Evolutionary conservation across 139 green algal genomes (phyloP).

Genomic region (Coelastrella sp.): DNA sequence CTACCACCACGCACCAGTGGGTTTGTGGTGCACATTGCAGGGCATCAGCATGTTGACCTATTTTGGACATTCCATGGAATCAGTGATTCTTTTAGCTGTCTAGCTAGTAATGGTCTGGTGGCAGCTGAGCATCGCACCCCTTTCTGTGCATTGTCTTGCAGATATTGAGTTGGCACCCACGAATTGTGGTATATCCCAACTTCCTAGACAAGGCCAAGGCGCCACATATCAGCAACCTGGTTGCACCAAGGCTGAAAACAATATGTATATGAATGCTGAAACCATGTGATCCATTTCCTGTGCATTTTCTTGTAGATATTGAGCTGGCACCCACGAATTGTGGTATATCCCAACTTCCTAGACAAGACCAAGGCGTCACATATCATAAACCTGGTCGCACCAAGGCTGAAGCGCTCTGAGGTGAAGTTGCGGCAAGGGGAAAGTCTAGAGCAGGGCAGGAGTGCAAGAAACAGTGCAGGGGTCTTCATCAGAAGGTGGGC

Average conservation of each 20-base stretch:
- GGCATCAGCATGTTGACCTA: no score
- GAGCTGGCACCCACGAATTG: constrained; percentile 58
- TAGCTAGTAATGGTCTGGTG: not conserved
- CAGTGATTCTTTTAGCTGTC: no score
- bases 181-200: constrained; percentile 68
- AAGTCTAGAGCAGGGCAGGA: constrained; percentile 43
- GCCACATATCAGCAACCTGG: constrained; percentile 61
- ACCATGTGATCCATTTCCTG: not conserved
- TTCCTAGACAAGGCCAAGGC: constrained; percentile 65
- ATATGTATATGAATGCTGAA: not conserved
- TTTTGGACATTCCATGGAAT: no score
- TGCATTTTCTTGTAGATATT: constrained; percentile 45
- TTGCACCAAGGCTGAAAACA: constrained; percentile 48
- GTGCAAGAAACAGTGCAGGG: constrained; percentile 68
- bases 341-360: constrained; percentile 73
- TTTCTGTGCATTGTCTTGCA: not conserved
- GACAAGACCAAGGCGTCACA: constrained; percentile 55
- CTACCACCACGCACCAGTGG: no score
- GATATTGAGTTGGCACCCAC: constrained; percentile 60
- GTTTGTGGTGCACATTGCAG: no score
- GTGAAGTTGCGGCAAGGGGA: constrained; percentile 62
- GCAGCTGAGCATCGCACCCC: not conserved
- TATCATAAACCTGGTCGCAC: constrained; percentile 57
- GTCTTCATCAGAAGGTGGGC: constrained; percentile 59
- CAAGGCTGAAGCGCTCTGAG: constrained; percentile 52